Conservation (phyloP, 2,329 filamentous ascomycete species). For the Penicillium sp. region DNA sequence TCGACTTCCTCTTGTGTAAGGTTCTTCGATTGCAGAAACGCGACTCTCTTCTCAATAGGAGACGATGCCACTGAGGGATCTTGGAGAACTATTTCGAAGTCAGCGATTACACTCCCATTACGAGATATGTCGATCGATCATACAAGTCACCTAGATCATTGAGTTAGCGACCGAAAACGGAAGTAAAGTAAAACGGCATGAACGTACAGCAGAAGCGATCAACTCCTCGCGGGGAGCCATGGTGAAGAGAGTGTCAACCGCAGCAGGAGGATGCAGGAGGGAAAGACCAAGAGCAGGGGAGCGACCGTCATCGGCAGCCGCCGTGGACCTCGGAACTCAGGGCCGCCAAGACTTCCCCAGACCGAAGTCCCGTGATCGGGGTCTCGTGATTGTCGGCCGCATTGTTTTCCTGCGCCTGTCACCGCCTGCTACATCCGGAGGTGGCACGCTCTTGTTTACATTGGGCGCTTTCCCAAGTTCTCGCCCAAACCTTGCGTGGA, state of each 20-base stretch:
- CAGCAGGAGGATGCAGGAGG: slow-evolving; percentile 9
- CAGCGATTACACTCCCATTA: slow-evolving; percentile 13
- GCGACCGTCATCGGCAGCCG: slow-evolving; percentile 26
- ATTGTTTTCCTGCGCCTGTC: slow-evolving; percentile 17
- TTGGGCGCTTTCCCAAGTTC: slow-evolving; percentile 10
- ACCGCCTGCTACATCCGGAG: slow-evolving; percentile 32
- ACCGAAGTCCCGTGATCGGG: slow-evolving; percentile 23
- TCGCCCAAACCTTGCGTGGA: slow-evolving; percentile 14
- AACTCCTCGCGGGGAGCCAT: slow-evolving; percentile 88
- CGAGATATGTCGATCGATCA: slow-evolving; percentile 19
- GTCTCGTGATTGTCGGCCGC: slow-evolving; percentile 29
- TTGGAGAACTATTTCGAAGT: slow-evolving; percentile 68
- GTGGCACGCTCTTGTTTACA: slow-evolving; percentile 40
- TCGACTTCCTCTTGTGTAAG: slow-evolving; percentile 95
- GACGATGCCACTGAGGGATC: slow-evolving; percentile 88
- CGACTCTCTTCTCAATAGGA: slow-evolving; percentile 86
- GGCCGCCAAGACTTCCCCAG: slow-evolving; percentile 32
- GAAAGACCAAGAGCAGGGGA: slow-evolving; percentile 16
- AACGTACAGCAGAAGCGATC: slow-evolving; percentile 72
- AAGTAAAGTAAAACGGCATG: slow-evolving; percentile 17
- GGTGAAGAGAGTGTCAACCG: slow-evolving; percentile 45
- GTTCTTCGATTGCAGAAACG: slow-evolving; percentile 95
- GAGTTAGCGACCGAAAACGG: slow-evolving; percentile 33
- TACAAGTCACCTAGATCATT: slow-evolving; percentile 51
- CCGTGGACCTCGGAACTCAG: slow-evolving; percentile 40